Evolutionary conservation across 1,139 yeast species (phyloP), one percentile per base, ranked within the genome.

Genomic region (Komagataea norvegica): DNA sequence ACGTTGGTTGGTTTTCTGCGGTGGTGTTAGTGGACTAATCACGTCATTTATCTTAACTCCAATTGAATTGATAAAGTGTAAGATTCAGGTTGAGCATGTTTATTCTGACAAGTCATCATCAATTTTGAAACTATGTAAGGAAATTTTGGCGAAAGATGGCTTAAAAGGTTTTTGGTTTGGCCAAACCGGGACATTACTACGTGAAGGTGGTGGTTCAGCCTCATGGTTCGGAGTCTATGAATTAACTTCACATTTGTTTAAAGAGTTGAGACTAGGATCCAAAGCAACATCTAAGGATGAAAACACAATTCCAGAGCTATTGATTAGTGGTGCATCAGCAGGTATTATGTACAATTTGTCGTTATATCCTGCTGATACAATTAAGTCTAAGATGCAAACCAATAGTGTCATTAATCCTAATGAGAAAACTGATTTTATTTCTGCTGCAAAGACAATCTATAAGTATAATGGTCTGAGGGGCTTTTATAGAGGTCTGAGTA

Each of bases 181-280:
- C 2, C 88, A 88, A 48, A 67, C 78, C 1, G 81, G 94, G n/a
- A 89, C 97, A 0, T 63, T 87, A 40, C 47, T 85, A 3, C 71
- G 97, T 52, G 97, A 89, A 59, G 72, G 86, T 26, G 80, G 88
- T 19, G 97, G 97, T 6, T 85, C 96, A 2, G 86, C 95, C 4
- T 79, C 91, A 3, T 89, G 96, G 96, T 89, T 89, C 62, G 93
- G 95, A 1, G 76, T 91, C 24, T 87, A 87, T 57, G 96, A 87
- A 56, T 63, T 69, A 34, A 62, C 75, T 29, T 65, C 70, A 29
- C 59, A 59, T 5, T 49, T 58, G 21, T 65, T 80, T 36, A 64
- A 66, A 40, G 42, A 49, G 1, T 29, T 34, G 17, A 47, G 54
- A 37, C 47, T 52, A 2, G 49, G 47, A 6, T 23, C 45, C 32